Evolutionary conservation across 441 rosid species (phyloP).

Genomic region (Populus hybrid): DNA sequence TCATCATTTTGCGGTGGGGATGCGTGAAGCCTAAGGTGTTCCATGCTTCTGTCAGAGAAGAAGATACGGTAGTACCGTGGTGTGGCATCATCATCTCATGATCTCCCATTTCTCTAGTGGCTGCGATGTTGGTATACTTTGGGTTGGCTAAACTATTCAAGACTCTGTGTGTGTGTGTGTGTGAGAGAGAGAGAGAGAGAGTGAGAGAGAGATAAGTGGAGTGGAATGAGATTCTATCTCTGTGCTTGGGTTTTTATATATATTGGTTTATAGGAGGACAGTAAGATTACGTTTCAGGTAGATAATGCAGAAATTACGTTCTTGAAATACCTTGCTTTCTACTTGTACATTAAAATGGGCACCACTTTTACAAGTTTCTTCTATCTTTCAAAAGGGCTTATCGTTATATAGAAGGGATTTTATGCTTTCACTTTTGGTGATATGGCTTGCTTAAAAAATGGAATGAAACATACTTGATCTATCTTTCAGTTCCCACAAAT

Average conservation of each 20-base stretch:
- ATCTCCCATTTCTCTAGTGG: not conserved
- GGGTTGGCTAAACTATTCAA: not conserved
- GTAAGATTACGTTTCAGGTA: too few relatives aligned
- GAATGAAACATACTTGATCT: not conserved
- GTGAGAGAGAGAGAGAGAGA: not conserved
- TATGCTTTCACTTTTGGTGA: too few relatives aligned
- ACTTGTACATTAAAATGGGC: too few relatives aligned
- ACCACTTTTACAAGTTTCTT: too few relatives aligned
- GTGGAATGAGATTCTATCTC: not conserved
- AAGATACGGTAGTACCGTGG: not conserved
- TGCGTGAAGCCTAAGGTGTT: conserved; percentile 24
- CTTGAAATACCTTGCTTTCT: too few relatives aligned
- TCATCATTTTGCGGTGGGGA: conserved; percentile 19
- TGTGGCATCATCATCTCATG: conserved; percentile 2
- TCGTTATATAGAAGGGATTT: not conserved
- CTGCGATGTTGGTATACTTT: not conserved
- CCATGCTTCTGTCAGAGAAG: conserved; percentile 29
- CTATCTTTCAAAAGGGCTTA: not conserved
- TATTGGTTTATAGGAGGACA: not conserved
- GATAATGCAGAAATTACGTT: too few relatives aligned
- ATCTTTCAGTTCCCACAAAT: not conserved
- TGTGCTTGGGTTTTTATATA: not conserved
- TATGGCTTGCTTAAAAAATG: not conserved
- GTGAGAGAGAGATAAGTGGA: not conserved
- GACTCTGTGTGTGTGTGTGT: not conserved